Conservation (phyloP, 768 basidiomycete species). For the Botryobasidium botryosum region DNA sequence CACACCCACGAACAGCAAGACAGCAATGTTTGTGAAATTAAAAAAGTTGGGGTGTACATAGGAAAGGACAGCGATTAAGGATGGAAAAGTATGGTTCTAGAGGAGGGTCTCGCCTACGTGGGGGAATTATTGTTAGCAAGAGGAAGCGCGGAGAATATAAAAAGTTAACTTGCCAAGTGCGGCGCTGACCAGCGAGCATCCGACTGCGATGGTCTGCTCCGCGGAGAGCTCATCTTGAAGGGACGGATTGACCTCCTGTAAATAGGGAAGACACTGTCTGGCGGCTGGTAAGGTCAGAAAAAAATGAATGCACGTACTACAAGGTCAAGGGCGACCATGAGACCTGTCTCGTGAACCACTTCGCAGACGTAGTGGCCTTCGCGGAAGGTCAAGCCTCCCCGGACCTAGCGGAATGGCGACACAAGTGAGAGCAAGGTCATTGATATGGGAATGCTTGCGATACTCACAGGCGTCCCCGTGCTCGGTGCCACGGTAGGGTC, state of each 20-base stretch:
- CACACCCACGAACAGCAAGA: too few relatives aligned
- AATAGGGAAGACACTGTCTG: neutral
- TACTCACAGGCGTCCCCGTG: constrained; percentile 71
- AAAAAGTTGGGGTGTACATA: too few relatives aligned
- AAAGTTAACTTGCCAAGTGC: constrained; percentile 46
- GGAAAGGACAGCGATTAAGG: too few relatives aligned
- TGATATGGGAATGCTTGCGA: neutral
- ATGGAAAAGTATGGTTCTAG: too few relatives aligned
- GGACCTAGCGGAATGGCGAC: constrained; percentile 33
- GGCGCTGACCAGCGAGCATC: constrained; percentile 68
- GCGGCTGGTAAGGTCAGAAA: neutral
- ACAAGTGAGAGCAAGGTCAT: too few relatives aligned
- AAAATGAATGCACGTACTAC: constrained; percentile 43
- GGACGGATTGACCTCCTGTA: constrained; percentile 91
- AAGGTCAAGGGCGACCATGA: constrained; percentile 80
- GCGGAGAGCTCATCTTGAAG: constrained; percentile 60
- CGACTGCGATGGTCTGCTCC: constrained; percentile 76
- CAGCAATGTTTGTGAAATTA: too few relatives aligned
- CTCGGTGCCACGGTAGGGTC: constrained; percentile 95
- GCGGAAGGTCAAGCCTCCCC: constrained; percentile 89
- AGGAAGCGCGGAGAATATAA: neutral
- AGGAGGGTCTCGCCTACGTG: constrained; percentile 17
- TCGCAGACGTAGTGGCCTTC: constrained; percentile 99
- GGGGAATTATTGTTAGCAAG: neutral
- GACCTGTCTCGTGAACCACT: constrained; percentile 79